phyloP scores from a whole-genome alignment of 108 stramenopile genomes.

The Discostella stelligeroides region DNA sequence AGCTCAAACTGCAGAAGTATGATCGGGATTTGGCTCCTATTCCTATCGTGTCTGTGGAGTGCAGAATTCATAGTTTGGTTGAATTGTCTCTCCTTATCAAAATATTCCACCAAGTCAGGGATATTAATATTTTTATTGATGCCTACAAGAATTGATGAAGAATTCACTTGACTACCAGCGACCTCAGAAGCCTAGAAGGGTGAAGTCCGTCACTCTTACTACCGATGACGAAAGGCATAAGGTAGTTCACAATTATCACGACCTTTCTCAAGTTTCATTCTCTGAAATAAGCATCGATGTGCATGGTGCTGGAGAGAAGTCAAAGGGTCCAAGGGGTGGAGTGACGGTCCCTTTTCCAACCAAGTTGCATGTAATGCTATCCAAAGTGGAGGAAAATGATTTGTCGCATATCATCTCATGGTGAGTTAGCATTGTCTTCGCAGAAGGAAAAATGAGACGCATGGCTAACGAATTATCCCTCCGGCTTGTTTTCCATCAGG shows the following conservation, averaged over 20 bases:
- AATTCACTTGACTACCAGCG: background rate
- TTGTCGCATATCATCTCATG: constrained; percentile 65
- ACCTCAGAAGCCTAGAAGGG: background rate
- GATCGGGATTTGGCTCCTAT: too few relatives aligned
- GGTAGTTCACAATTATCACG: background rate
- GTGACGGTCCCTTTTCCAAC: constrained; percentile 64
- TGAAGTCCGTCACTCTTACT: background rate
- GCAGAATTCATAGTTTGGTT: too few relatives aligned
- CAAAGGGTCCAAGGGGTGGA: constrained; percentile 57
- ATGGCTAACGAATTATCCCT: background rate
- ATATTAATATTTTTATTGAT: too few relatives aligned
- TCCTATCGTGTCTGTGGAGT: too few relatives aligned
- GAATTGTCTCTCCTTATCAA: too few relatives aligned
- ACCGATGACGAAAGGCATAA: background rate
- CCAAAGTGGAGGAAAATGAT: constrained; percentile 57
- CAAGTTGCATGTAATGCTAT: constrained; percentile 70
- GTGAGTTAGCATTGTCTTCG: constrained; percentile 26
- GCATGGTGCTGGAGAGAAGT: background rate
- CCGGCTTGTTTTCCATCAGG: constrained; percentile 12
- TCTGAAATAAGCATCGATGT: background rate
- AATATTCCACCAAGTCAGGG: too few relatives aligned
- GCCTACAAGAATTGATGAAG: constrained; percentile 1
- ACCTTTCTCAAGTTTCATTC: background rate
- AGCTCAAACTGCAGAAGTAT: too few relatives aligned
- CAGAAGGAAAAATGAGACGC: background rate